Evolutionary conservation across 2,329 filamentous ascomycete species (phyloP).

Genomic region (Aspergillus brunneoviolaceus): DNA sequence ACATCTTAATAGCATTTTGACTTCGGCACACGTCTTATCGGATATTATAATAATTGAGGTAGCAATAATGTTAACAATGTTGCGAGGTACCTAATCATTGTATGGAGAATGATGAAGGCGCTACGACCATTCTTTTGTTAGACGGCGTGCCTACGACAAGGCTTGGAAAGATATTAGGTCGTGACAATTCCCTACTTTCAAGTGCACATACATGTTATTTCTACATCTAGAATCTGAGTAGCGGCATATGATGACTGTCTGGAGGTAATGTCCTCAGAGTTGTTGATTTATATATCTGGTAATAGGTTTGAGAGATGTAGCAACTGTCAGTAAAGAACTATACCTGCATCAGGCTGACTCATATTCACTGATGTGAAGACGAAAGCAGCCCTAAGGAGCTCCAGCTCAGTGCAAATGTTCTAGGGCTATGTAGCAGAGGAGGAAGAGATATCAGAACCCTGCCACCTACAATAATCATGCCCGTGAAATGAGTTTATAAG

Average conservation of each 20-base stretch:
- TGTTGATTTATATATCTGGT: too few relatives aligned
- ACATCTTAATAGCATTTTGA: neutral
- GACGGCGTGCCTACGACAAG: too few relatives aligned
- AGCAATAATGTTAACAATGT: neutral
- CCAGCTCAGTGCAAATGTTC: slow-evolving; percentile 65
- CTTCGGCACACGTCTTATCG: slow-evolving; percentile 18
- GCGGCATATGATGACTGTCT: too few relatives aligned
- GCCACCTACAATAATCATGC: slow-evolving; percentile 66
- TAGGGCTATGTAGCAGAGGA: slow-evolving; percentile 65
- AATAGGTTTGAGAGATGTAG: slow-evolving; percentile 47
- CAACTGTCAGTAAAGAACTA: slow-evolving; percentile 67
- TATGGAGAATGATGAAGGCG: too few relatives aligned
- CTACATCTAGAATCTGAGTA: too few relatives aligned
- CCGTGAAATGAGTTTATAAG: slow-evolving; percentile 53
- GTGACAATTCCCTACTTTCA: too few relatives aligned
- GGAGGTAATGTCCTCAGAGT: too few relatives aligned
- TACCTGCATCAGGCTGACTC: slow-evolving; percentile 52
- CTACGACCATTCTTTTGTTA: too few relatives aligned
- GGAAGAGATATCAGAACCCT: slow-evolving; percentile 47
- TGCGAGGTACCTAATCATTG: neutral
- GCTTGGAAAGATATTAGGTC: too few relatives aligned
- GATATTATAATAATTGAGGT: slow-evolving; percentile 6
- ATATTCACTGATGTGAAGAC: slow-evolving; percentile 14
- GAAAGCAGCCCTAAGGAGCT: slow-evolving; percentile 54
- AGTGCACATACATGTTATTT: too few relatives aligned